A percentile compares a stretch with the other conserved stretches of the same genome.
phyloP scores from a whole-genome alignment of 305 asterid genomes.

The Solanum hybrid region DNA sequence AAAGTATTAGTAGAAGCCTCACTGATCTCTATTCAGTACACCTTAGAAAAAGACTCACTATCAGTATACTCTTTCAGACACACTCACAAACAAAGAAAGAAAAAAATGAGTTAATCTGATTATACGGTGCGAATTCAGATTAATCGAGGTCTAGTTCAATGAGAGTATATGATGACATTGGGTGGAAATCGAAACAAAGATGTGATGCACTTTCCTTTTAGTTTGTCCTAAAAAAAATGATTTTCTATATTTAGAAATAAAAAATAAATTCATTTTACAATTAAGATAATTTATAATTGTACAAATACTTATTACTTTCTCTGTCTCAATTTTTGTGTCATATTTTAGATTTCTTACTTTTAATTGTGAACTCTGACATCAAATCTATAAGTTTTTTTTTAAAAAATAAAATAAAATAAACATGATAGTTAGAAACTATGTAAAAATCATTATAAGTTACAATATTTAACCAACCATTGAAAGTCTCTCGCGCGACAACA shows the following conservation, averaged over 20 bases:
- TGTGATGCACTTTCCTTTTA: not conserved
- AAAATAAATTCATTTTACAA: not conserved
- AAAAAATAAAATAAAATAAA: not conserved
- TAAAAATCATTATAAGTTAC: not conserved
- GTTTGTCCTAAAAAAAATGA: not conserved
- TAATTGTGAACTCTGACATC: not conserved
- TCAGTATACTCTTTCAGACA: not conserved
- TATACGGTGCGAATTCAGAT: not conserved
- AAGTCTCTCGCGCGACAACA: rapidly evolving
- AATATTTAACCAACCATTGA: not conserved
- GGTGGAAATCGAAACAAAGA: not conserved
- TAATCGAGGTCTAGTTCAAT: not conserved
- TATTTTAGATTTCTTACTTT: not conserved
- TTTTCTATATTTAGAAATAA: not conserved
- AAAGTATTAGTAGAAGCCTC: constrained; percentile 29
- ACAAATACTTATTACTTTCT: not conserved
- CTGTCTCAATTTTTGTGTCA: not conserved
- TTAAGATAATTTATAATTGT: not conserved
- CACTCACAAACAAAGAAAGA: not conserved
- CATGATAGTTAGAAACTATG: not conserved
- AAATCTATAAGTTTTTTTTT: not conserved
- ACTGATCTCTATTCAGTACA: constrained; percentile 4
- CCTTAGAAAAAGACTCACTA: not conserved
- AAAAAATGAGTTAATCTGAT: not conserved
- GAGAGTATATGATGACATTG: not conserved